phyloP scores from a whole-genome alignment of 805 yeast species.

The Nematodospora valgi region DNA sequence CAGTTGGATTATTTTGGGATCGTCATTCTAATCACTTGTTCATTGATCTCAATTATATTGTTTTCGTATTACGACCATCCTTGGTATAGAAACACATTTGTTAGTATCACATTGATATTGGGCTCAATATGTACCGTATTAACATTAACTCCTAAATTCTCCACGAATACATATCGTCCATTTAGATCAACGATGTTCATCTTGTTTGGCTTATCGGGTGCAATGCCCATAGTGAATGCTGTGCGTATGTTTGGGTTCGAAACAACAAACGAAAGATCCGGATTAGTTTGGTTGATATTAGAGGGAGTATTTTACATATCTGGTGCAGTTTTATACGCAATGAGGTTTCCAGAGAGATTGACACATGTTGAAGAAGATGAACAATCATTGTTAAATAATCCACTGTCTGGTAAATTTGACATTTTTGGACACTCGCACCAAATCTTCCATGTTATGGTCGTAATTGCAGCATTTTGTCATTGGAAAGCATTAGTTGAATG shows the following conservation, averaged over 20 bases:
- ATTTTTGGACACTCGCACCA: constrained; percentile 81
- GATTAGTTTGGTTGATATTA: constrained; percentile 55
- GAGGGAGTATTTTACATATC: constrained; percentile 75
- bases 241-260: constrained; percentile 44
- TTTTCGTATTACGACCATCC: constrained; percentile 46
- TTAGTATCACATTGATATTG: constrained; percentile 45
- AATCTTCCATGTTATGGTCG: constrained; percentile 75
- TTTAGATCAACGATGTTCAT: constrained; percentile 77
- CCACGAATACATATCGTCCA: constrained; percentile 71
- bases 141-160: constrained; percentile 63
- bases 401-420: constrained; percentile 45
- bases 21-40: constrained; percentile 61
- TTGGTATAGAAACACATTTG: constrained; percentile 33
- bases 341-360: constrained; percentile 71
- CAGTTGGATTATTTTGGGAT: constrained; percentile 77
- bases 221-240: constrained; percentile 64
- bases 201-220: constrained; percentile 73
- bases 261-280: constrained; percentile 49
- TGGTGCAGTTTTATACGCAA: constrained; percentile 80
- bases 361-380: constrained; percentile 23
- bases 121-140: constrained; percentile 62
- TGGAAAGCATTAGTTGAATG: constrained; percentile 58
- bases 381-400: constrained; percentile 10
- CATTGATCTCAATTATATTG: constrained; percentile 44
- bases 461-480: constrained; percentile 73